Base-by-base conservation (phyloP, 768 basidiomycete species). In the Pseudohyphozyma bogoriensis region DNA sequence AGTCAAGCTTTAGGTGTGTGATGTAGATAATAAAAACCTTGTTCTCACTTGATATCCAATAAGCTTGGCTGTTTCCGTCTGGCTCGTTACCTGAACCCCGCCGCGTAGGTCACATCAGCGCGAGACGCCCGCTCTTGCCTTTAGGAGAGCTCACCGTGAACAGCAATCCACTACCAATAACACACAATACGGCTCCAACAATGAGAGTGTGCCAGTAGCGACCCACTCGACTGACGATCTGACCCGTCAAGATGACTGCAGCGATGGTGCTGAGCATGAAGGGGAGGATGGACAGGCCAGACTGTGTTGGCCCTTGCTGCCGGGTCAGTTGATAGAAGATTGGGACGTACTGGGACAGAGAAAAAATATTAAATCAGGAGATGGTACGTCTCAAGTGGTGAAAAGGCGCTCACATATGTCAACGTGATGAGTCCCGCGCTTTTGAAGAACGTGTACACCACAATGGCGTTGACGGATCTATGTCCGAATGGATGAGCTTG, bases 191-290 rank as follows among this genome's bases (percentile, higher is more conserved):
- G 0, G 76, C 76, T 1, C 74, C 73, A 46, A 68, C 29, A 3
- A 73, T 68, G 60, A 78, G 73, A 69, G 76, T 72, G 18, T 67
- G 70, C 64, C 72, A 74, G 71, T 74, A 76, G 44, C 72, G 68
- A 8, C 77, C 76, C 40, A 53, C 60, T 9, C 40, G 24, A 3
- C 46, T 40, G 49, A 67, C 63, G 35, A 67, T 15, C 13, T 62
- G 47, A 24, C 69, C 69, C 31, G 28, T 12, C 42, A 54, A 15
- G 37, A 63, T 51, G 47, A 62, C 64, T 9, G 51, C 31, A n/a
- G 62, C 1, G 44, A 64, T 60, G 9, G 52, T 28, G 12, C 57
- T 42, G 28, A 68, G 47, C 63, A 66, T 56, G 46, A 59, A 55
- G 13, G 57, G 56, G 35, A 70, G 63, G 24, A 64, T 58, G 46